Evolutionary conservation across 495 filamentous ascomycete species (phyloP).

Genomic region (Neurospora sp.): DNA sequence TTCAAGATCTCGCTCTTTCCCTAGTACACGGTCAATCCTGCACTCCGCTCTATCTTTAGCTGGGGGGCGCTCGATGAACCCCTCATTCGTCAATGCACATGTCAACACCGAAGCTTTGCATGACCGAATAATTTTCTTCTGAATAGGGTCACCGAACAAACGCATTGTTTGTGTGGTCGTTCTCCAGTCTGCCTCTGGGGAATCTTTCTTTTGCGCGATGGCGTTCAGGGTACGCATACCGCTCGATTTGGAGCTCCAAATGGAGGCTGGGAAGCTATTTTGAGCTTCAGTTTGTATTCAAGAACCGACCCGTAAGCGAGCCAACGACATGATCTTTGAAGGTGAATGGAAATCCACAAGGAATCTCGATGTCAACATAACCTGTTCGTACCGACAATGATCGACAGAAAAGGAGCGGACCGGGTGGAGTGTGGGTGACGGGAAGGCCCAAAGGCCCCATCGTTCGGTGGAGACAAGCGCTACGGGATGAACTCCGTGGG

Average conservation of each 20-base stretch:
- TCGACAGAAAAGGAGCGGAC: not conserved
- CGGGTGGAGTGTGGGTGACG: not conserved
- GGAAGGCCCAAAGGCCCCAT: not conserved
- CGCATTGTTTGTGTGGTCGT: not conserved
- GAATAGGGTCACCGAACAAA: not conserved
- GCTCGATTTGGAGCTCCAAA: not conserved
- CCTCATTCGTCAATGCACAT: not conserved
- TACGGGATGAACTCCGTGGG: not conserved
- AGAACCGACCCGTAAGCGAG: not conserved
- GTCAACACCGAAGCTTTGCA: not conserved
- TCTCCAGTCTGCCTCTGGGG: not conserved
- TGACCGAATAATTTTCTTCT: not conserved
- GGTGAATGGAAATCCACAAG: not conserved
- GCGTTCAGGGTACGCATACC: not conserved
- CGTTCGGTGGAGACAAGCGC: not conserved
- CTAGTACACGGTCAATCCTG: not conserved
- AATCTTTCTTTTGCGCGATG: not conserved
- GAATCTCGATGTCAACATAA: not conserved
- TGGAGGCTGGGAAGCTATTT: not conserved
- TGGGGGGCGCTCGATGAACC: not conserved
- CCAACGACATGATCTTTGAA: not conserved
- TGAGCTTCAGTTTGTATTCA: not conserved
- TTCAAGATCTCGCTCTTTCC: not conserved
- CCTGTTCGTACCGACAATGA: not conserved
- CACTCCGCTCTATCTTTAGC: not conserved